These are phyloP conservation scores for Ophiostoma australiae DNA, from an alignment of 2,329 filamentous ascomycete genomes.

Conservation along the genomic window DNA sequence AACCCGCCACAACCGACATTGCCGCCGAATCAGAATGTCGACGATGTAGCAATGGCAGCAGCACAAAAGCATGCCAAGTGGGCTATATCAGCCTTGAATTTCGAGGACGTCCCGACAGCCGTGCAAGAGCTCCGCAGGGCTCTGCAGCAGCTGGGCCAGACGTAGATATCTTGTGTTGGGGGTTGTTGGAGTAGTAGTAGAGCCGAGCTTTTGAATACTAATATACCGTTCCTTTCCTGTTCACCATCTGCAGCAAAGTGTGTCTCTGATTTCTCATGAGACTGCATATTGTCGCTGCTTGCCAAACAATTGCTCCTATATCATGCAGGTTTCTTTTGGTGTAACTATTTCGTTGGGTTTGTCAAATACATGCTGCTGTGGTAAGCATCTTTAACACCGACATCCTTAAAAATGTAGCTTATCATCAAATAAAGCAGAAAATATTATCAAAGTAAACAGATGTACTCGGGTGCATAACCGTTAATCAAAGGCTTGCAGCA, in stretches of 20 bases:
- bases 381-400: too few species aligned
- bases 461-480: too few species aligned
- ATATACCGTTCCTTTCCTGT: not conserved
- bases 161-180: not conserved
- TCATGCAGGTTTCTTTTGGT: too few species aligned
- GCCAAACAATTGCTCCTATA: too few species aligned
- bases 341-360: too few species aligned
- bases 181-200: not conserved
- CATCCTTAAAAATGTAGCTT: too few species aligned
- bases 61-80: conserved; percentile 96
- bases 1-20: not conserved
- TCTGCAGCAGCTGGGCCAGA: conserved; percentile 38
- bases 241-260: not conserved
- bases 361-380: too few species aligned
- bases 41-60: conserved; percentile 66
- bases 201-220: not conserved
- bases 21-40: conserved; percentile 35
- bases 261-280: too few species aligned
- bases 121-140: conserved; percentile 78
- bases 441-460: too few species aligned
- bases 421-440: too few species aligned
- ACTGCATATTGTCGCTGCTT: too few species aligned
- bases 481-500: too few species aligned
- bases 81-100: conserved; percentile 94
- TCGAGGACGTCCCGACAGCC: conserved; percentile 89